Percentiles rank a stretch among this genome's conserved stretches.
phyloP scores from a whole-genome alignment of 2,329 filamentous ascomycete genomes.

The Domatiomyces globalis region DNA sequence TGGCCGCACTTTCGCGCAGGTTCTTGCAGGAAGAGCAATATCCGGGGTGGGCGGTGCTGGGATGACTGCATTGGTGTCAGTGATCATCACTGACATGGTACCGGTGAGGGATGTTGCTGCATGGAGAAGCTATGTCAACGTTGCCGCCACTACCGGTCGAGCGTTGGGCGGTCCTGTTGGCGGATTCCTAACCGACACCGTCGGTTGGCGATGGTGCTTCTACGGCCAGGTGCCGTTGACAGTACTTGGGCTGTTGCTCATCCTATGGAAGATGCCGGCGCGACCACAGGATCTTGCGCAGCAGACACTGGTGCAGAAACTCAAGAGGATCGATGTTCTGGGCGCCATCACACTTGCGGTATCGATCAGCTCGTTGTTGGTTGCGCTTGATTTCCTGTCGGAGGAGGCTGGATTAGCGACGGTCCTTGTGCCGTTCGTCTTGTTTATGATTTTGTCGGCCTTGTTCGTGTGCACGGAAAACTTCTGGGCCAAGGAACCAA shows the following conservation, averaged over 20 bases:
- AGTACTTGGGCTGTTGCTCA: slow-evolving; percentile 35
- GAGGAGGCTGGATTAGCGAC: not conserved
- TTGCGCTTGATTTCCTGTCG: slow-evolving; percentile 35
- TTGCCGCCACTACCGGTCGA: slow-evolving; percentile 36
- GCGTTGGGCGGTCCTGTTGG: slow-evolving; percentile 43
- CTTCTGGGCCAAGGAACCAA: slow-evolving; percentile 23
- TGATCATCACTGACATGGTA: slow-evolving; percentile 36
- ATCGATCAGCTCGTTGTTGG: slow-evolving; percentile 31
- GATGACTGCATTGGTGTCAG: slow-evolving; percentile 31
- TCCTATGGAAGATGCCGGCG: slow-evolving; percentile 29
- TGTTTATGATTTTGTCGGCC: slow-evolving; percentile 4
- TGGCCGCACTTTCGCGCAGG: slow-evolving; percentile 24
- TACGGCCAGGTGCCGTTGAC: slow-evolving; percentile 44
- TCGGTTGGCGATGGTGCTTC: slow-evolving; percentile 55
- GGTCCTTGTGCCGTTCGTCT: not conserved
- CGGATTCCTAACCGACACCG: slow-evolving; percentile 45
- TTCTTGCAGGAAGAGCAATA: slow-evolving; percentile 26
- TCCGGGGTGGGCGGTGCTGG: slow-evolving; percentile 34
- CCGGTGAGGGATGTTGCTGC: slow-evolving; percentile 35
- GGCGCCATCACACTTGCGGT: slow-evolving; percentile 37
- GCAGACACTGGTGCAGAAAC: slow-evolving; percentile 14
- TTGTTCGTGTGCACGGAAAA: slow-evolving; percentile 23
- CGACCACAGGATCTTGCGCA: not conserved
- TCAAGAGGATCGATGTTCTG: slow-evolving; percentile 45
- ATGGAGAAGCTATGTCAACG: slow-evolving; percentile 39